Percentiles rank a stretch among this genome's conserved stretches.
Evolutionary conservation across 2,329 filamentous ascomycete species (phyloP).

Genomic region (Rosellinia necatrix): DNA sequence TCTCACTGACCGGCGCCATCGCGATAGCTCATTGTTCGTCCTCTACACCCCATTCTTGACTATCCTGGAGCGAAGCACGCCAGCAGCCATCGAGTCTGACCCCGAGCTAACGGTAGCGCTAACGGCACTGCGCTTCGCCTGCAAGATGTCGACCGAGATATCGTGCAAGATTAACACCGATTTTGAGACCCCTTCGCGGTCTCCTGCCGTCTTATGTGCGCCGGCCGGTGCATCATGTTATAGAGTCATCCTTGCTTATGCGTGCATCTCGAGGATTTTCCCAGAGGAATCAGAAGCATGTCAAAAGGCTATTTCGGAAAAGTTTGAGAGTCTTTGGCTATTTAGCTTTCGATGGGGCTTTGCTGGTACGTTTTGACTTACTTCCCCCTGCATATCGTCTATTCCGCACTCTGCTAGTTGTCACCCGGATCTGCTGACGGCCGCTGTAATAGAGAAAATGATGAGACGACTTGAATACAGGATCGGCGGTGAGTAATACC

Average conservation of each 20-base stretch:
- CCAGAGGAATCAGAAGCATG: constrained; percentile 36
- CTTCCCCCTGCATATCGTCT: background rate
- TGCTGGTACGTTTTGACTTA: constrained; percentile 35
- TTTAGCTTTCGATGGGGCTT: constrained; percentile 43
- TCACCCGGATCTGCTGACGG: constrained; percentile 13
- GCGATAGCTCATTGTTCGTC: constrained; percentile 37
- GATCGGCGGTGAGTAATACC: constrained; percentile 26
- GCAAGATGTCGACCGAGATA: constrained; percentile 42
- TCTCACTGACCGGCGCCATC: background rate
- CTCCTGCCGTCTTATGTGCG: constrained; percentile 37
- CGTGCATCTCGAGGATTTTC: constrained; percentile 37
- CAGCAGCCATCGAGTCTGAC: constrained; percentile 21
- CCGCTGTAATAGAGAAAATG: constrained; percentile 37
- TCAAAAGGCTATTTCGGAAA: constrained; percentile 39
- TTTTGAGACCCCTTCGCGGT: constrained; percentile 31
- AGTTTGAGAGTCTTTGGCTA: constrained; percentile 41
- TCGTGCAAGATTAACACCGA: constrained; percentile 40
- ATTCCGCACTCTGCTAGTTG: background rate
- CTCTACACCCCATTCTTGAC: constrained; percentile 41
- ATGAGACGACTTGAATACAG: constrained; percentile 40
- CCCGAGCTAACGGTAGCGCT: constrained; percentile 36
- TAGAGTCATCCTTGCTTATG: constrained; percentile 38
- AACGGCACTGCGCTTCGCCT: constrained; percentile 40
- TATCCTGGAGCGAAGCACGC: constrained; percentile 33
- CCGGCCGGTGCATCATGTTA: constrained; percentile 42